phyloP scores from a whole-genome alignment of 768 basidiomycete genomes.

The Xerocomus spinulosus region DNA sequence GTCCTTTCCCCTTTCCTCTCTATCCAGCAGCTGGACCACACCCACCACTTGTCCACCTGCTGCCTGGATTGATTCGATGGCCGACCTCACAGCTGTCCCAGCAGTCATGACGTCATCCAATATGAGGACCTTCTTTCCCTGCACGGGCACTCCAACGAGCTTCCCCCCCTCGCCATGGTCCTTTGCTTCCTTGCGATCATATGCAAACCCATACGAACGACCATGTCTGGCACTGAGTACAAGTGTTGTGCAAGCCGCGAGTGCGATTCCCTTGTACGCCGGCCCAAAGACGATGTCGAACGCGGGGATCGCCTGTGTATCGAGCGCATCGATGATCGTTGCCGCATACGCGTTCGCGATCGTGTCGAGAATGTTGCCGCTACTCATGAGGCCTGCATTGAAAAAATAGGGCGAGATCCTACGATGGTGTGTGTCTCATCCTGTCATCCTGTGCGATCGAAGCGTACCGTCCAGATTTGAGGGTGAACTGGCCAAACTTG shows the following conservation, averaged over 20 bases:
- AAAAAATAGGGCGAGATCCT: conserved; percentile 96
- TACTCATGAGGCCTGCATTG: conserved; percentile 86
- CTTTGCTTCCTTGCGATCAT: conserved; percentile 94
- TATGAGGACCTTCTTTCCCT: conserved; percentile 77
- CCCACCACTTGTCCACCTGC: conserved; percentile 83
- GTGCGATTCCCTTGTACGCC: conserved; percentile 95
- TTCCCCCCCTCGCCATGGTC: conserved; percentile 94
- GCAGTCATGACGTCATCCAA: conserved; percentile 97
- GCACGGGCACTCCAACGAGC: conserved; percentile 82
- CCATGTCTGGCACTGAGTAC: conserved; percentile 63
- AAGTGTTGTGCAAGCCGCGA: conserved; percentile 81
- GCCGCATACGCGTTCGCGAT: conserved; percentile 81
- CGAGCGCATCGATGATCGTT: conserved; percentile 56
- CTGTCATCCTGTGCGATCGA: not conserved
- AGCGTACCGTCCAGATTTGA: conserved; percentile 91
- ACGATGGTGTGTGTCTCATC: conserved; percentile 1
- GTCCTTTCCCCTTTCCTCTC: conserved; percentile 42
- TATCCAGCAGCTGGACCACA: conserved; percentile 80
- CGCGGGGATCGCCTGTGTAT: conserved; percentile 28
- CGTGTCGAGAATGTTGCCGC: conserved; percentile 73
- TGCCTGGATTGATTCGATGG: conserved; percentile 65
- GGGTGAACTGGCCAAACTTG: conserved; percentile 86
- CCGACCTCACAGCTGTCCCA: conserved; percentile 81
- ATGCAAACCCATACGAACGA: conserved; percentile 74
- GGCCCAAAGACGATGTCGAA: conserved; percentile 94